These are phyloP conservation scores for Zymoseptoria pseudotritici DNA, from an alignment of 2,329 filamentous ascomycete genomes.

Conservation along the genomic window DNA sequence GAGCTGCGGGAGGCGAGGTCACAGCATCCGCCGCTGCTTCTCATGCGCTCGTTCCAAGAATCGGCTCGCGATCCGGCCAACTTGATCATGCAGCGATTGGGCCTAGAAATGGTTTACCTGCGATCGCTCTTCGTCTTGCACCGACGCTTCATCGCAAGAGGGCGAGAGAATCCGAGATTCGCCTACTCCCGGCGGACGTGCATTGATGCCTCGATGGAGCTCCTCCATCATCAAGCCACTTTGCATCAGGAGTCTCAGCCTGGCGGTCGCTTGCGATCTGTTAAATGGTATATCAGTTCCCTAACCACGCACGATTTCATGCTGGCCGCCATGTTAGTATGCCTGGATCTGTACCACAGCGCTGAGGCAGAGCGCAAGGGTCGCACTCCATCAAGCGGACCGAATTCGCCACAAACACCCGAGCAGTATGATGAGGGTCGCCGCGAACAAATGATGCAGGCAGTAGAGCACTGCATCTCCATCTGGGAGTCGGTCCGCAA, in stretches of 20 bases:
- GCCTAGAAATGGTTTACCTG: conserved; percentile 75
- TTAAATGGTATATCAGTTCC: conserved; percentile 70
- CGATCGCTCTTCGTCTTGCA: conserved; percentile 87
- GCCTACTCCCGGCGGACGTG: conserved; percentile 75
- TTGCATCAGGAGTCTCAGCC: conserved; percentile 68
- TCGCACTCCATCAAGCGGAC: conserved; percentile 19
- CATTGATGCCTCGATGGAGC: conserved; percentile 77
- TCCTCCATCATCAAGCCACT: conserved; percentile 68
- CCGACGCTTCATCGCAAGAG: conserved; percentile 73
- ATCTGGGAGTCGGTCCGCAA: conserved; percentile 78
- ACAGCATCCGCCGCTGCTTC: conserved; percentile 71
- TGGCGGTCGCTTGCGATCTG: conserved; percentile 61
- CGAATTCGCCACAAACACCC: conserved; percentile 22
- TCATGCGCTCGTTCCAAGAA: conserved; percentile 66
- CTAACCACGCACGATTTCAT: conserved; percentile 80
- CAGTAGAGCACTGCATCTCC: conserved; percentile 62
- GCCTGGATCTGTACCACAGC: conserved; percentile 72
- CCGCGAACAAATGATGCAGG: conserved; percentile 66
- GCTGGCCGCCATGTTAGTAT: conserved; percentile 75
- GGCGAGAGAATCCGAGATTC: conserved; percentile 72
- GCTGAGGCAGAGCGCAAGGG: conserved; percentile 37
- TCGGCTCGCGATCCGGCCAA: conserved; percentile 61
- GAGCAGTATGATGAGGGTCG: conserved; percentile 39
- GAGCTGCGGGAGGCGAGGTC: conserved; percentile 51
- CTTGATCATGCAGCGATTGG: conserved; percentile 72